Evolutionary conservation across 805 yeast genomes (phyloP).

Genomic region (Wickerhamia fluorescens): DNA sequence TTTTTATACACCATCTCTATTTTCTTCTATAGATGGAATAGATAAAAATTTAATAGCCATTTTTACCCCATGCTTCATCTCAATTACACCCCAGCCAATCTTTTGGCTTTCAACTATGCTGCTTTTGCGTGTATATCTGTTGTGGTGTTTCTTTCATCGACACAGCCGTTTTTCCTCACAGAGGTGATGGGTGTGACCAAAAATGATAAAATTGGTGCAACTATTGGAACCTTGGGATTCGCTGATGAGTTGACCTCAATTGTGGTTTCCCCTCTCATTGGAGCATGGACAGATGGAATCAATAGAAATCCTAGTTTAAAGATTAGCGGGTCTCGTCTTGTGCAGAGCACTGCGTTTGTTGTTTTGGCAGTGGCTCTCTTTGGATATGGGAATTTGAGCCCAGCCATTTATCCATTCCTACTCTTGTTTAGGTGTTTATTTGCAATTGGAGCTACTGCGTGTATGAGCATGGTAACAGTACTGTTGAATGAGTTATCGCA

Average conservation of each 20-base stretch:
- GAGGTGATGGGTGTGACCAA: conserved; percentile 22
- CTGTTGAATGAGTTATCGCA: conserved; percentile 48
- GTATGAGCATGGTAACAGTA: conserved; percentile 55
- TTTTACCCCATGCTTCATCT: too few relatives aligned
- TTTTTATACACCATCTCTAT: too few relatives aligned
- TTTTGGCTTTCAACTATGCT: conserved; percentile 27
- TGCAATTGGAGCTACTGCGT: conserved; percentile 51
- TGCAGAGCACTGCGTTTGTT: conserved; percentile 43
- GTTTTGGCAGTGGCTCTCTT: conserved; percentile 40
- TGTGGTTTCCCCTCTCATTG: conserved; percentile 51
- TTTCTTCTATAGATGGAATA: too few relatives aligned
- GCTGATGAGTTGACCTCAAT: conserved; percentile 56
- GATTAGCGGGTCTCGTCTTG: conserved; percentile 45
- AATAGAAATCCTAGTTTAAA: conserved; percentile 9
- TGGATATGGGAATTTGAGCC: conserved; percentile 38
- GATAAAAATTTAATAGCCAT: too few relatives aligned
- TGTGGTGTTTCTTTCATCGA: conserved; percentile 31
- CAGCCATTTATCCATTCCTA: conserved; percentile 40
- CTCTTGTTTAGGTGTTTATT: conserved; percentile 47
- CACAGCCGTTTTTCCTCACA: conserved; percentile 34
- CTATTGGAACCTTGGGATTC: conserved; percentile 35
- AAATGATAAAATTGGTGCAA: conserved; percentile 22
- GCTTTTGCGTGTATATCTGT: conserved; percentile 33
- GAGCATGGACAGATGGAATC: conserved; percentile 54
- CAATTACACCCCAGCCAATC: conserved; percentile 14